Percentiles rank a stretch among this genome's conserved stretches.
These are phyloP conservation scores for Citrus mangshanensis DNA, from an alignment of 345 rosid genomes.

Conservation along the genomic window DNA sequence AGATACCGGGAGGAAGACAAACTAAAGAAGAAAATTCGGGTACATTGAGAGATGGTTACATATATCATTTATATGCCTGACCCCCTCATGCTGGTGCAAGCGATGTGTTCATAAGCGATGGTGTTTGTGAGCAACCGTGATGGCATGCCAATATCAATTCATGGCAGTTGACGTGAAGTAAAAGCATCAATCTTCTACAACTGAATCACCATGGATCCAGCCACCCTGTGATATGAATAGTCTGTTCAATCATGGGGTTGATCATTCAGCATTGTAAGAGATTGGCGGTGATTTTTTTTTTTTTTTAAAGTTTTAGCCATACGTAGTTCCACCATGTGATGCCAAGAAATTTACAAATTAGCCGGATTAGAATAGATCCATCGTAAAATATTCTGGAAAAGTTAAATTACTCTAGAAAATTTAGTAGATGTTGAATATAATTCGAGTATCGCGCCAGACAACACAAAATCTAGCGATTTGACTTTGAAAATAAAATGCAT, in stretches of 20 bases:
- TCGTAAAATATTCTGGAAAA: too few species aligned
- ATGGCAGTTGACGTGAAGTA: background rate
- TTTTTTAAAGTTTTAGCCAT: background rate
- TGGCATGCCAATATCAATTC: background rate
- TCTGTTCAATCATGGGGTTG: background rate
- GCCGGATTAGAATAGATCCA: too few species aligned
- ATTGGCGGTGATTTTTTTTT: background rate
- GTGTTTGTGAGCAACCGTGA: background rate
- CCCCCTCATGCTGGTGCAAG: too few species aligned
- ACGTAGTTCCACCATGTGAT: background rate
- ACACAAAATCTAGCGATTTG: too few species aligned
- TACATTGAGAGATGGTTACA: constrained; percentile 14
- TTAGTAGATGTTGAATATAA: too few species aligned
- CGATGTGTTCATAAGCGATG: background rate
- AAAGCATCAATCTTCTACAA: background rate
- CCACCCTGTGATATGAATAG: background rate
- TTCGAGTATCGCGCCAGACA: too few species aligned
- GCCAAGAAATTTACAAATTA: too few species aligned
- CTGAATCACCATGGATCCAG: background rate
- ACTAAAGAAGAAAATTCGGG: constrained; percentile 47
- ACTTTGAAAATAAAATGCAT: too few species aligned
- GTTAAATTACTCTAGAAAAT: too few species aligned
- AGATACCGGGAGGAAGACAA: constrained; percentile 70
- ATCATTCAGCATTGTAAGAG: background rate
- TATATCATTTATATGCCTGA: background rate